Percentiles rank a stretch among this genome's conserved stretches.
phyloP scores from a whole-genome alignment of 257 asterid genomes.

The Solanum tarapatanum region DNA sequence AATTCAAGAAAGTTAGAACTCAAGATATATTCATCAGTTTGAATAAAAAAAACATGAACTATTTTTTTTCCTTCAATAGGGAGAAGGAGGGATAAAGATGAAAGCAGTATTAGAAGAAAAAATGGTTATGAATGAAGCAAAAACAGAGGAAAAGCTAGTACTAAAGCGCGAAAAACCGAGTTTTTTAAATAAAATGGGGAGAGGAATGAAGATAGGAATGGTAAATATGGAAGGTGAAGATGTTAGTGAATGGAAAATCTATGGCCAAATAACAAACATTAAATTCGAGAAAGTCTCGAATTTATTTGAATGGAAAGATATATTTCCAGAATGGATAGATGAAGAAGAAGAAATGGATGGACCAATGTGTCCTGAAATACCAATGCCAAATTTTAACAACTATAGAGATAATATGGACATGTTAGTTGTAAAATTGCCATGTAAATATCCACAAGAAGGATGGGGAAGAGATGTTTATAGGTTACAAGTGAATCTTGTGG shows the following conservation, averaged over 20 bases:
- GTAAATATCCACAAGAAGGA: conserved; percentile 37
- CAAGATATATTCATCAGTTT: too few species aligned
- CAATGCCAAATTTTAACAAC: conserved; percentile 45
- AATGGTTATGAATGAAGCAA: conserved; percentile 6
- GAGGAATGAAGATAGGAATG: conserved; percentile 52
- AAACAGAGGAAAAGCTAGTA: conserved; percentile 18
- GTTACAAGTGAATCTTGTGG: conserved; percentile 65
- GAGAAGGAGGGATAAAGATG: conserved; percentile 53
- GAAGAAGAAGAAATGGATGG: conserved; percentile 90
- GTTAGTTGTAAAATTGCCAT: conserved; percentile 67
- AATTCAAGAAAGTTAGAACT: background rate
- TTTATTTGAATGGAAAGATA: conserved; percentile 53
- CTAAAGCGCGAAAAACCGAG: conserved; percentile 57
- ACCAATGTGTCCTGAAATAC: conserved; percentile 71
- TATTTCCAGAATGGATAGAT: conserved; percentile 95
- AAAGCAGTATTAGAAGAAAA: conserved; percentile 43
- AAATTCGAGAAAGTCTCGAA: conserved; percentile 37
- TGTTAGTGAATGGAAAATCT: conserved; percentile 38
- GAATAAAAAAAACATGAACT: too few species aligned
- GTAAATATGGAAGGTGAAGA: conserved; percentile 82
- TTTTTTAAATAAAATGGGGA: conserved; percentile 36
- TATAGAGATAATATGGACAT: conserved; percentile 34
- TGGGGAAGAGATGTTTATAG: conserved; percentile 74
- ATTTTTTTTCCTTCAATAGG: background rate
- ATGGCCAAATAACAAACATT: conserved; percentile 25